Evolutionary conservation across 345 rosid species (phyloP).

Genomic region (Hypericum androsaemum): DNA sequence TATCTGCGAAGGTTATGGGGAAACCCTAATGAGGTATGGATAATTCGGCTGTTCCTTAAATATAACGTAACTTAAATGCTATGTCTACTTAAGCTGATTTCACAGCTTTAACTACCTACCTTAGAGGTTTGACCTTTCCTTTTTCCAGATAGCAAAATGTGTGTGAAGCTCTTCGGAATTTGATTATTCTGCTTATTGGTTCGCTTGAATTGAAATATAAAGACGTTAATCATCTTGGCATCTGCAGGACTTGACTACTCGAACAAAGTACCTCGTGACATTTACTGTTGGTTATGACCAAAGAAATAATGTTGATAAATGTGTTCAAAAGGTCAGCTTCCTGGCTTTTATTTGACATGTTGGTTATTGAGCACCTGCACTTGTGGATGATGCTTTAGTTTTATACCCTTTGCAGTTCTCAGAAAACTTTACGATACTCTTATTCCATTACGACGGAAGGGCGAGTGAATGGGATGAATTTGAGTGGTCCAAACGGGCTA

Average conservation of each 20-base stretch:
- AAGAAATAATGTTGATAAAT: conserved; percentile 49
- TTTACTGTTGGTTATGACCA: conserved; percentile 82
- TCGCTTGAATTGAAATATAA: neutral
- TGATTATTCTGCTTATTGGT: neutral
- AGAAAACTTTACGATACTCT: conserved; percentile 71
- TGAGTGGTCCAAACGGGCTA: conserved; percentile 80
- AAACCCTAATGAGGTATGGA: conserved; percentile 76
- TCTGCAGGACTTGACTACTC: conserved; percentile 66
- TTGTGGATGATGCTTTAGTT: conserved; percentile 20
- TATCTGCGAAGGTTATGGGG: conserved; percentile 92
- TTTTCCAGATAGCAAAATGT: too few species aligned
- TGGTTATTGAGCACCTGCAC: conserved; percentile 1
- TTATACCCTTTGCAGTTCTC: conserved; percentile 49
- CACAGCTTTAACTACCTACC: too few species aligned
- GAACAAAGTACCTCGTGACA: conserved; percentile 70
- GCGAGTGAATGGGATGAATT: conserved; percentile 82
- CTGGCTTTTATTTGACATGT: neutral
- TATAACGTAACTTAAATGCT: neutral
- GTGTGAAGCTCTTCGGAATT: neutral
- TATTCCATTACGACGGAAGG: conserved; percentile 84
- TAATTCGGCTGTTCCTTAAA: neutral
- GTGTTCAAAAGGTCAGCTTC: conserved; percentile 62
- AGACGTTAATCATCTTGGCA: conserved; percentile 12
- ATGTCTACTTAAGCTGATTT: too few species aligned
- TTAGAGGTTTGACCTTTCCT: too few species aligned